Base-by-base conservation (phyloP, 352 stramenopile genomes). In the Phytophthora meadii region DNA sequence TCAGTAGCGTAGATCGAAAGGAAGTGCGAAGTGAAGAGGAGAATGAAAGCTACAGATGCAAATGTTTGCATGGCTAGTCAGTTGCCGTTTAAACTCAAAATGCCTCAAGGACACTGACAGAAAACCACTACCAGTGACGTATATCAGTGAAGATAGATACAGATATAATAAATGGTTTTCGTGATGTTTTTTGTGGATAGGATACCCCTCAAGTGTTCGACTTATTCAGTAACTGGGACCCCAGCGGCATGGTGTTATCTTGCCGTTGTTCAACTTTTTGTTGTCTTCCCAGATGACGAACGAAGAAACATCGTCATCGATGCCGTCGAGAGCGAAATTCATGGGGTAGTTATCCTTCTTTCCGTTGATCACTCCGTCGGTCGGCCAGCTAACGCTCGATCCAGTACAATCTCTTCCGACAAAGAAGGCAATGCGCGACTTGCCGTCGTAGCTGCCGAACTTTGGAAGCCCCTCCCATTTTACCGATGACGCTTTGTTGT, bases 401-500 rank as follows among this genome's bases (percentile, higher is more conserved):
- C 54, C 54, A 0, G 37, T 67, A 50, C 59, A 77, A 28, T 65
- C 49, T 11, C 7, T 24, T 27, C 40, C 57, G 1, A 49, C 68
- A 25, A 61, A 77, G 50, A 77, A 74, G 9, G 53, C 64, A 25
- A 77, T 72, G n/a, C 54, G 59, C 5, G 60, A 56, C 39, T 65
- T 62, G 19, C 54, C 64, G n/a, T 55, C 46, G 32, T 61, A 65
- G 4, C 22, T 41, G 1, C 50, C 58, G 1, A 5, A 14, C 25
- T 46, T 47, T 5, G 56, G 57, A 4, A 76, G 15, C 1, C 47
- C 56, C 8, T 61, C 17, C 69, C 64, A 77, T 36, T 70, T 61
- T 7, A 74, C 58, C 2, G 68, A 77, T 5, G 64, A 70, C n/a
- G 57, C 54, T 32, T 62, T 59, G 53, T 73, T 37, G 22, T 73